Conservation (phyloP, 805 yeast species). For the Maudiozyma serrabonitensis region DNA sequence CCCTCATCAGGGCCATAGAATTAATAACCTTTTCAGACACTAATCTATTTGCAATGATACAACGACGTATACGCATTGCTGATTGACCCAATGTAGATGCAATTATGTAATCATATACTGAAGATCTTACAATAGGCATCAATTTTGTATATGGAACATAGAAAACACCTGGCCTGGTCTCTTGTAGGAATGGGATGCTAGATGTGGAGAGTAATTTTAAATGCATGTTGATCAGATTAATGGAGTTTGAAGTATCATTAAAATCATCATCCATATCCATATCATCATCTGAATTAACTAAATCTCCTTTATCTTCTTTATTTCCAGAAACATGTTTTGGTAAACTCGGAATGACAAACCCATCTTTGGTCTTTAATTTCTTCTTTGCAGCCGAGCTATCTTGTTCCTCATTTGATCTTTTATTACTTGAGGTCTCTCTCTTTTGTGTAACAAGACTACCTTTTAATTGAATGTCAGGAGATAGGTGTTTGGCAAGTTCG, state of each 20-base stretch:
- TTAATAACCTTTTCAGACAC: constrained; percentile 81
- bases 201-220: constrained; percentile 48
- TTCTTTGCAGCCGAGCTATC: constrained; percentile 16
- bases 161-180: constrained; percentile 45
- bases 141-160: constrained; percentile 54
- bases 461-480: constrained; percentile 35
- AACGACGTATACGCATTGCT: constrained; percentile 65
- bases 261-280: constrained; percentile 27
- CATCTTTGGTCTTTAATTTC: constrained; percentile 36
- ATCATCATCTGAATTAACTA: constrained; percentile 21
- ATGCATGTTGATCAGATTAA: constrained; percentile 47
- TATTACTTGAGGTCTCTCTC: constrained; percentile 27
- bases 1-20: constrained; percentile 65
- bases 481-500: constrained; percentile 35
- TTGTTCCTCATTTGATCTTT: constrained; percentile 22
- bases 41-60: constrained; percentile 58
- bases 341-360: constrained; percentile 25
- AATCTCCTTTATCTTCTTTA: constrained; percentile 10
- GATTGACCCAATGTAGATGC: constrained; percentile 55
- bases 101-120: constrained; percentile 46
- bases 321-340: constrained; percentile 13
- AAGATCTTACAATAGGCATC: constrained; percentile 36
- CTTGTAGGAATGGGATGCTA: constrained; percentile 51
- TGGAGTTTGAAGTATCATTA: constrained; percentile 25
- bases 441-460: constrained; percentile 35